Conservation (phyloP, 2,329 filamentous ascomycete species). For the Rasamsonia emersonii region DNA sequence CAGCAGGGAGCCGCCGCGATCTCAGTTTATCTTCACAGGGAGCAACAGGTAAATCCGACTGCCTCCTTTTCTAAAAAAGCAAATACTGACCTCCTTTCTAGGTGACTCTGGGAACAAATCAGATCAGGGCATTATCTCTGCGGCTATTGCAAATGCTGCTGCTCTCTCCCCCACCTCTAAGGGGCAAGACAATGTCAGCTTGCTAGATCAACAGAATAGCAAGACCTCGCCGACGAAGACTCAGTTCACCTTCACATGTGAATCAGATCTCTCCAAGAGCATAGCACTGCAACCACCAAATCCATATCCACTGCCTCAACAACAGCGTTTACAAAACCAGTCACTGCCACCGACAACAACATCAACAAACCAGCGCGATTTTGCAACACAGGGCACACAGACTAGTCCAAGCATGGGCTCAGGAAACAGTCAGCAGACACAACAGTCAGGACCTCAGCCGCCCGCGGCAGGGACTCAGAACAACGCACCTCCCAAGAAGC, state of each 20-base stretch:
- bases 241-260: slow-evolving; percentile 94
- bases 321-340: slow-evolving; percentile 23
- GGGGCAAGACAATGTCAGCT: slow-evolving; percentile 70
- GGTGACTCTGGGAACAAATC: slow-evolving; percentile 29
- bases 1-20: slow-evolving; percentile 39
- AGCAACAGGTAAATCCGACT: slow-evolving; percentile 25
- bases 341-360: slow-evolving; percentile 20
- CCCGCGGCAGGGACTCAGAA: slow-evolving; percentile 35
- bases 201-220: slow-evolving; percentile 61
- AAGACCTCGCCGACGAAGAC: slow-evolving; percentile 63
- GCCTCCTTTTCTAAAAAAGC: no score
- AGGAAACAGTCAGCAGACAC: slow-evolving; percentile 25
- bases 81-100: no score
- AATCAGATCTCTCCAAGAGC: slow-evolving; percentile 75
- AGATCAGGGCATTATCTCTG: slow-evolving; percentile 79
- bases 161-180: slow-evolving; percentile 52
- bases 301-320: slow-evolving; percentile 30
- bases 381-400: slow-evolving; percentile 48
- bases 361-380: slow-evolving; percentile 24
- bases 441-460: slow-evolving; percentile 15
- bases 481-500: slow-evolving; percentile 48
- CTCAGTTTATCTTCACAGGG: slow-evolving; percentile 38
- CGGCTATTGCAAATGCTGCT: slow-evolving; percentile 81
- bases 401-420: slow-evolving; percentile 44
- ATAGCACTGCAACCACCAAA: slow-evolving; percentile 64